These are phyloP conservation scores for Fusarium abutilonis DNA, from an alignment of 2,329 filamentous ascomycete genomes.

Conservation along the genomic window DNA sequence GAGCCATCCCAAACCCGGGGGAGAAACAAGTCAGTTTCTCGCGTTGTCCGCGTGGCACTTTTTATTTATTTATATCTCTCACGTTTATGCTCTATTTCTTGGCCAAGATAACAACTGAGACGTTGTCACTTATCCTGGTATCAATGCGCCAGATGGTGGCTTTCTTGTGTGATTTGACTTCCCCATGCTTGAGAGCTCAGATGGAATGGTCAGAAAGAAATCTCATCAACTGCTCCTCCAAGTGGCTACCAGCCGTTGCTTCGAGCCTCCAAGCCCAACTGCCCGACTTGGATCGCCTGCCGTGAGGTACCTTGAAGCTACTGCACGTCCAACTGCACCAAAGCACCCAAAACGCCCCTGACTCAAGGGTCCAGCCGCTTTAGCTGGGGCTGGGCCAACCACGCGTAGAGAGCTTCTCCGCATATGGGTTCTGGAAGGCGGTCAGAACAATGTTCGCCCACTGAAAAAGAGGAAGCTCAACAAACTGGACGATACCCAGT, in stretches of 20 bases:
- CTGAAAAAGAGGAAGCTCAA: slow-evolving; percentile 27
- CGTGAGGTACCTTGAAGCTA: slow-evolving; percentile 9
- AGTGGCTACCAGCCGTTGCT: slow-evolving; percentile 37
- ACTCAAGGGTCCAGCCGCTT: slow-evolving; percentile 39
- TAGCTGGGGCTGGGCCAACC: slow-evolving; percentile 25
- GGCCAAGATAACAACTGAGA: slow-evolving; percentile 3
- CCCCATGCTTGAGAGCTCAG: not conserved
- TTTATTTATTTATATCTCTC: slow-evolving; percentile 10
- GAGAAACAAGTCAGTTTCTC: slow-evolving; percentile 24
- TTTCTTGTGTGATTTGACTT: slow-evolving; percentile 4
- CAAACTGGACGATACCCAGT: slow-evolving; percentile 1
- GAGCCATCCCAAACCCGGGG: slow-evolving; percentile 30
- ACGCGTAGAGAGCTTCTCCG: slow-evolving; percentile 26
- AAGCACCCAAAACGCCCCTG: slow-evolving; percentile 30
- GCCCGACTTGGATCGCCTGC: too few species aligned
- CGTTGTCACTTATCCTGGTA: not conserved
- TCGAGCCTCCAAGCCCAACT: slow-evolving; percentile 22
- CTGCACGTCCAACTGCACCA: slow-evolving; percentile 26
- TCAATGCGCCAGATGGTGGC: not conserved
- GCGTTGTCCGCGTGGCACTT: slow-evolving; percentile 37
- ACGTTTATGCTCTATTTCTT: not conserved
- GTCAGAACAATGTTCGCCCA: slow-evolving; percentile 31
- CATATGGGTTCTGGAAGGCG: slow-evolving; percentile 39
- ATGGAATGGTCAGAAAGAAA: not conserved
- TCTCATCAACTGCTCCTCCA: slow-evolving; percentile 22